Conservation (phyloP, 2,329 filamentous ascomycete genomes). For the Phoma herbarum region DNA sequence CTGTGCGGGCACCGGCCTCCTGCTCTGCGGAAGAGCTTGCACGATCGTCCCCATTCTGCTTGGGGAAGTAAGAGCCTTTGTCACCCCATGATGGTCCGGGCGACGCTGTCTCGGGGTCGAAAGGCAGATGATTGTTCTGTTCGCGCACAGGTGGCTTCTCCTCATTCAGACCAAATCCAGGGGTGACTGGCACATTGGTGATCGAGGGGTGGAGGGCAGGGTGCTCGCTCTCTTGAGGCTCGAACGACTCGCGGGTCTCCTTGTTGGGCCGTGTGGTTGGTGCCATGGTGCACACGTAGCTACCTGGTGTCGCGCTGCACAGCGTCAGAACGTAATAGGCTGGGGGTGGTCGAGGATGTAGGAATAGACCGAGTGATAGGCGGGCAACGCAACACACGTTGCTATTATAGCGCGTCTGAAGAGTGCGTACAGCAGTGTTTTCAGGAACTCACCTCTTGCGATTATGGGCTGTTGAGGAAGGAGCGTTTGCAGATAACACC, state of each 20-base stretch:
- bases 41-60: conserved; percentile 30
- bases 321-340: conserved; percentile 25
- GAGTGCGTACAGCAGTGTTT: neutral
- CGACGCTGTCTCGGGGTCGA: conserved; percentile 41
- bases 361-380: conserved; percentile 17
- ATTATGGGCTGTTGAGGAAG: conserved; percentile 20
- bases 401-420: conserved; percentile 2
- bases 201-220: conserved; percentile 52
- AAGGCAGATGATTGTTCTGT: conserved; percentile 35
- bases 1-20: conserved; percentile 56
- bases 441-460: conserved; percentile 20
- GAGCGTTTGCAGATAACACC: conserved; percentile 13
- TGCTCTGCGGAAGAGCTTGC: conserved; percentile 52
- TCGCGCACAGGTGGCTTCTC: conserved; percentile 44
- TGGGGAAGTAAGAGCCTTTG: conserved; percentile 44
- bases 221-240: conserved; percentile 43
- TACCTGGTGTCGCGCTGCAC: conserved; percentile 36
- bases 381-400: conserved; percentile 12
- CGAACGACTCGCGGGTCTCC: conserved; percentile 32
- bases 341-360: conserved; percentile 15
- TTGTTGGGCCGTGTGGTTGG: conserved; percentile 32
- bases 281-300: conserved; percentile 34
- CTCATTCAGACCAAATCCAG: conserved; percentile 51
- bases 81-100: conserved; percentile 48
- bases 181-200: conserved; percentile 55